Evolutionary conservation across 2,329 filamentous ascomycete species (phyloP), one percentile per base, ranked within the genome.

Genomic region (Hypoxylon sp.): DNA sequence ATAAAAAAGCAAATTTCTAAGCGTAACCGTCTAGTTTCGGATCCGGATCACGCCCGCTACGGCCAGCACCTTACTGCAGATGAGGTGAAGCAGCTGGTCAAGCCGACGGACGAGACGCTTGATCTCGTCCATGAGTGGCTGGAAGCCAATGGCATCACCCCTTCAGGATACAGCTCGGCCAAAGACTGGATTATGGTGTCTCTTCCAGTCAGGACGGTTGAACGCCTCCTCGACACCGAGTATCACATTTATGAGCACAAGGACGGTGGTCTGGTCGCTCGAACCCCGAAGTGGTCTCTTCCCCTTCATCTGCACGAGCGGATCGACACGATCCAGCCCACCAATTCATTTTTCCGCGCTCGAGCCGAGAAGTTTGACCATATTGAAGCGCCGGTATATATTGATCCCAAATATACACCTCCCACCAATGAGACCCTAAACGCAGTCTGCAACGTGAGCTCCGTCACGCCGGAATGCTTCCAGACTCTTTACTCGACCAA

Each of bases 261-360:
- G 30, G 83, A 88, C 72, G 87, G 87, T n/a, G 74, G 80, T 2
- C 73, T 80, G 9, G 73, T 88, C 6, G 80, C 85, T 14, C 82
- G 87, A 45, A 81, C 87, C 0, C 82, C 84, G 1, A 76, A 80
- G 41, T 89, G 87, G 86, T 88, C 86, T 45, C 81, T 90, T 3
- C 87, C 87, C 14, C 73, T 71, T 32, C 83, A 88, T 71, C 79
- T 89, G 3, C 86, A 88, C 71, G 79, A 81, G 51, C 85, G 87
- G 71, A 84, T 89, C 65, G 85, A 88, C 71, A 82, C 84, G 11
- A 84, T 89, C 25, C 86, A 89, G 73, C 87, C 87, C 1, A 89
- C 87, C 1, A 88, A 83, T 51, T 86, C 85, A 0, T 89, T 89
- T 78, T 84, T 86, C 74, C 81, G 81, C 37, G 71, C 79, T 70